phyloP scores from a whole-genome alignment of 768 basidiomycete species.

The Boletus fagicola region DNA sequence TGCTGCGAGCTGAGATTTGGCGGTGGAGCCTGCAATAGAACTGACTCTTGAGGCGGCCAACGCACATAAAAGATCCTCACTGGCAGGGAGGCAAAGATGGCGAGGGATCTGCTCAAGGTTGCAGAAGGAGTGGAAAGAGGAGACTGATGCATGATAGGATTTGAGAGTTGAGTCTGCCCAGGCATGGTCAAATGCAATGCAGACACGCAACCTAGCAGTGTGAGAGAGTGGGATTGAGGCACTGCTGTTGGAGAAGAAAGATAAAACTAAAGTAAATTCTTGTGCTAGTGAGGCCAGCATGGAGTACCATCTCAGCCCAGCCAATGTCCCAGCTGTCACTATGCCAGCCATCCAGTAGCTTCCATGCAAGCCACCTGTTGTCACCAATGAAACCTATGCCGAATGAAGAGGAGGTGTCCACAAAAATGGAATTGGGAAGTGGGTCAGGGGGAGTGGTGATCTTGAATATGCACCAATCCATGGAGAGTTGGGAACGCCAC shows the following conservation, averaged over 20 bases:
- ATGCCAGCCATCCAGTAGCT: too few relatives aligned
- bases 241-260: too few relatives aligned
- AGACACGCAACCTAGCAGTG: too few relatives aligned
- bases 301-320: too few relatives aligned
- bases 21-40: not conserved
- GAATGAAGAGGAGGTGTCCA: not conserved
- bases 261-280: too few relatives aligned
- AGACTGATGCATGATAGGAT: not conserved
- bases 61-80: conserved; percentile 28
- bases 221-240: too few relatives aligned
- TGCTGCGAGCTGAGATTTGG: not conserved
- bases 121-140: conserved; percentile 22
- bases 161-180: conserved; percentile 9
- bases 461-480: rapidly evolving
- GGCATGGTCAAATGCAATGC: not conserved
- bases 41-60: conserved; percentile 21
- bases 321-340: not conserved
- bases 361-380: too few relatives aligned
- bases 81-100: conserved; percentile 18
- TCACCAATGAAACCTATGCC: conserved; percentile 32
- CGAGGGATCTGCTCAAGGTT: conserved; percentile 15
- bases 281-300: too few relatives aligned
- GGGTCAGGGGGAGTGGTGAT: not conserved
- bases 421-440: not conserved
- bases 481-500: not conserved